phyloP scores from a whole-genome alignment of 805 yeast genomes.

The Candida awuae region DNA sequence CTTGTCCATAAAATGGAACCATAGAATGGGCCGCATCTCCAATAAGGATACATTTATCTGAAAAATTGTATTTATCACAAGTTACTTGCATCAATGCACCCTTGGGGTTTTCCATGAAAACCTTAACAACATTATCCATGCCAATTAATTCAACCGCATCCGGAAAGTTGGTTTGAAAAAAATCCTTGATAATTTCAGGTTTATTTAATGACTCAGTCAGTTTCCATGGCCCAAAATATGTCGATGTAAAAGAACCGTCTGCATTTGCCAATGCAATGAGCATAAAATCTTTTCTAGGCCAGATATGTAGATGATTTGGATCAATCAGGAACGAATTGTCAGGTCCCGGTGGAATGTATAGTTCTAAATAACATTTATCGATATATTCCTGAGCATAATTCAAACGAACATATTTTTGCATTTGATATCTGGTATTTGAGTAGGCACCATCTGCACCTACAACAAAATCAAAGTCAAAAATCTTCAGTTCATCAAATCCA shows the following conservation, averaged over 20 bases:
- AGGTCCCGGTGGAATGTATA: conserved; percentile 57
- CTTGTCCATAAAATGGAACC: conserved; percentile 98
- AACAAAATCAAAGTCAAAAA: conserved; percentile 44
- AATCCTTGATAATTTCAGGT: conserved; percentile 34
- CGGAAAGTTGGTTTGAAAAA: conserved; percentile 56
- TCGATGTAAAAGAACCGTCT: conserved; percentile 83
- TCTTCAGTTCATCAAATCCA: conserved; percentile 2
- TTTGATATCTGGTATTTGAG: conserved; percentile 60
- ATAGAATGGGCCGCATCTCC: conserved; percentile 96
- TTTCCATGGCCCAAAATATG: conserved; percentile 78
- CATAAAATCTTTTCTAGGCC: conserved; percentile 88
- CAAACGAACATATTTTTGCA: conserved; percentile 63
- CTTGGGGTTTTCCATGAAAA: conserved; percentile 54
- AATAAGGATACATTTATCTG: conserved; percentile 55
- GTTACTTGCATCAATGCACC: conserved; percentile 72
- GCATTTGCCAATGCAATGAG: conserved; percentile 79
- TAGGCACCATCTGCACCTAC: conserved; percentile 86
- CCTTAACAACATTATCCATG: conserved; percentile 34
- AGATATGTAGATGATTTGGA: conserved; percentile 78
- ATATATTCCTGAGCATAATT: conserved; percentile 68
- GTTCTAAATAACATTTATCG: conserved; percentile 76
- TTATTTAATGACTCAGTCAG: conserved; percentile 46
- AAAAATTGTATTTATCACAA: conserved; percentile 60
- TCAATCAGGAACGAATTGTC: conserved; percentile 42
- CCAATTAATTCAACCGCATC: conserved; percentile 73